Evolutionary conservation across 83 land plant species (phyloP).

Genomic region (Diphasiastrum complanatum): DNA sequence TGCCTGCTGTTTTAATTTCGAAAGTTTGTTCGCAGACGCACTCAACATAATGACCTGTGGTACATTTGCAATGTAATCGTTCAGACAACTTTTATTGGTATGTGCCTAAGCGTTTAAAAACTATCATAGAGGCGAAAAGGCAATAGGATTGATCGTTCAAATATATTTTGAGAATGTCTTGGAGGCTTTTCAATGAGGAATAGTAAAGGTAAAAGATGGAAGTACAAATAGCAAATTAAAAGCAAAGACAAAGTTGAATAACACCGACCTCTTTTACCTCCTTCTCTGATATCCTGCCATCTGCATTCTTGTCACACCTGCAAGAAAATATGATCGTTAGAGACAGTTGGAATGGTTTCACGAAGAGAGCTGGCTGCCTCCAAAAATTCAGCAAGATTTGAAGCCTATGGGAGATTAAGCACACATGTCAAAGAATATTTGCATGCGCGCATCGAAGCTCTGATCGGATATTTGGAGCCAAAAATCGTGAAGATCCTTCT

Average conservation of each 20-base stretch:
- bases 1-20: slow-evolving; percentile 78
- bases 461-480: slow-evolving; percentile 85
- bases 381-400: too few species aligned
- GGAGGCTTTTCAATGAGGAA: too few species aligned
- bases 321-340: background rate
- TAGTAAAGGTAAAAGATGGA: too few species aligned
- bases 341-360: background rate
- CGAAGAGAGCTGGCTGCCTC: background rate
- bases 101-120: too few species aligned
- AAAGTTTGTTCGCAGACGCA: slow-evolving; percentile 87
- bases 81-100: too few species aligned
- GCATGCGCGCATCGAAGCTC: slow-evolving; percentile 88
- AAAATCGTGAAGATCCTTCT: slow-evolving; percentile 73
- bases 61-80: too few species aligned
- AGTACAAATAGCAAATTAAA: too few species aligned
- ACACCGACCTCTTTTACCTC: slow-evolving; percentile 85
- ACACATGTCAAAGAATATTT: slow-evolving; percentile 92
- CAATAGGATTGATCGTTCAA: too few species aligned
- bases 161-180: too few species aligned
- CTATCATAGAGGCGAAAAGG: slow-evolving; percentile 22
- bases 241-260: too few species aligned
- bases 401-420: too few species aligned
- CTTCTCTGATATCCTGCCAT: slow-evolving; percentile 70
- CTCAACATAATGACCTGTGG: too few species aligned
- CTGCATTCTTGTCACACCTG: slow-evolving; percentile 87